Evolutionary conservation across 2,329 filamentous ascomycete genomes (phyloP), one percentile per base, ranked within the genome.

Genomic region (Neopestalotiopsis sp.): DNA sequence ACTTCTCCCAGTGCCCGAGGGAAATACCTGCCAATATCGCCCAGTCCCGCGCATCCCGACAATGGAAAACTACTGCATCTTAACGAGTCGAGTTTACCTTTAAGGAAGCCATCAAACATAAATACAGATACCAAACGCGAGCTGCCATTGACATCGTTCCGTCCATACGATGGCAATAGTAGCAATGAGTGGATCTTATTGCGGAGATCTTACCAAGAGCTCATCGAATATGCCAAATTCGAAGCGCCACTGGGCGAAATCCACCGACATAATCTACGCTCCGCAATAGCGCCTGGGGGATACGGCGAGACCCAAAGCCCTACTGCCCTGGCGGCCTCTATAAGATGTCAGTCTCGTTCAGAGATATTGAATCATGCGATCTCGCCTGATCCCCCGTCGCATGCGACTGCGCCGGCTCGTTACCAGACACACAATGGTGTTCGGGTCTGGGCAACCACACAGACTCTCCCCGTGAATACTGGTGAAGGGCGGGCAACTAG

Each of bases 61-160:
- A 74, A 74, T 30, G 71, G 70, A 5, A 74, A 67, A 60, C 67
- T 74, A 4, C 70, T 75, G 3, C 66, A 49, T 10, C 69, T 74
- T 28, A 68, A 70, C 2, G 67, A 72, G 17, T 58, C 32, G 1
- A 49, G 67, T 2, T 67, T 68, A 13, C 20, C 61, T 45, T 59
- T 75, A 32, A 24, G 64, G 20, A 75, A 72, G 69, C 69, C 67
- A 4, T 72, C 72, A 12, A 74, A 74, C 17, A 70, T 75, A 4
- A 69, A 73, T 24, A 72, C 72, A 42, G 62, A 66, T 2, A 58
- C 3, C 1, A 69, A 65, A 14, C 63, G 71, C 42, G 40, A 49
- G n/a, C 70, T 74, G 32, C n/a, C 13, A 10, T 45, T 69, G 5
- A 62, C 45, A 4, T 67, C 59, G 1, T 63, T 75, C 32, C 69